Evolutionary conservation across 2,329 filamentous ascomycete species (phyloP).

Genomic region (Neofusicoccum umdonicola): DNA sequence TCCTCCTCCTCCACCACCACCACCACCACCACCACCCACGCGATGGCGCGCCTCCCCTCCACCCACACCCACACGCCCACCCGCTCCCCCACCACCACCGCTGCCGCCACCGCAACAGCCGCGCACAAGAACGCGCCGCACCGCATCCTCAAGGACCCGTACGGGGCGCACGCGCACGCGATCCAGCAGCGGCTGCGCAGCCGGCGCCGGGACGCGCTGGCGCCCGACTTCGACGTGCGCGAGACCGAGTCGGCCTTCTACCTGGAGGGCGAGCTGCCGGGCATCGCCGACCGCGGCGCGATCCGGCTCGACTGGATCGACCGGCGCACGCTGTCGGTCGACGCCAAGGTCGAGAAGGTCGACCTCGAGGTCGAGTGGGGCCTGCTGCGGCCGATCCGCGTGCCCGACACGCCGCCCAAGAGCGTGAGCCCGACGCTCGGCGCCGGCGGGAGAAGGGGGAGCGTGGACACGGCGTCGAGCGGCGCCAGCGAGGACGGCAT

Average conservation of each 20-base stretch:
- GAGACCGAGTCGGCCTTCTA: conserved; percentile 14
- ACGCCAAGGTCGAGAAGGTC: conserved; percentile 14
- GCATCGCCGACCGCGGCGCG: neutral
- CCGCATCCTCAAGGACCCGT: conserved; percentile 12
- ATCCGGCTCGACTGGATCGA: conserved; percentile 17
- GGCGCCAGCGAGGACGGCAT: conserved; percentile 19
- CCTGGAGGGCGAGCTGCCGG: conserved; percentile 18
- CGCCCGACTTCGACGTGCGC: conserved; percentile 20
- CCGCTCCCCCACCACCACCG: neutral
- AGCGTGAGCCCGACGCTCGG: no score
- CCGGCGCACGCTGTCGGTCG: conserved; percentile 13
- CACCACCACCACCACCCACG: neutral
- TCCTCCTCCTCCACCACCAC: neutral
- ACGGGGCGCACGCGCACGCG: neutral
- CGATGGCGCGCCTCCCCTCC: conserved; percentile 7
- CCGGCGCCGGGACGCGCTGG: conserved; percentile 19
- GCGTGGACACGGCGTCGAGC: neutral
- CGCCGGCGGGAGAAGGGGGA: neutral
- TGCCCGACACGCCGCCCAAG: neutral
- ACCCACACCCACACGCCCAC: neutral
- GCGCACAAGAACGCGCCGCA: neutral
- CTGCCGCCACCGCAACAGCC: neutral
- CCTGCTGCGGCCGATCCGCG: conserved; percentile 14
- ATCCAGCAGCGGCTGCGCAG: conserved; percentile 16
- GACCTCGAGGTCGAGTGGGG: conserved; percentile 17